Conservation (phyloP, 2,329 filamentous ascomycete genomes). For the Colletotrichum euphorbiae region DNA sequence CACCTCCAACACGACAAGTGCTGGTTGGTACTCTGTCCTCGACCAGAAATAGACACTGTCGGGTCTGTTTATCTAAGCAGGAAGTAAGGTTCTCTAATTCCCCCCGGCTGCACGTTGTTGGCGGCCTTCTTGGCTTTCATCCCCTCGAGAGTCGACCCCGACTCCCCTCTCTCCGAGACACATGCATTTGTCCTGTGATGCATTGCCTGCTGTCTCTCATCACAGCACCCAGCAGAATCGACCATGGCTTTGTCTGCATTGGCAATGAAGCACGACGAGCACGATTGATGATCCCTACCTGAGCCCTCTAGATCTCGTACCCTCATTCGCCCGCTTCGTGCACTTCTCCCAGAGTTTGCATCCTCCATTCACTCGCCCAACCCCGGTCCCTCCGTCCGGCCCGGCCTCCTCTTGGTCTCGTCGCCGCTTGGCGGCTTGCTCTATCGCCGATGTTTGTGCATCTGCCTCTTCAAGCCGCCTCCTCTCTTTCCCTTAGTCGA, state of each 20-base stretch:
- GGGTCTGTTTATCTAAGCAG: too few relatives aligned
- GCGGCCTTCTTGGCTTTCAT: constrained; percentile 1
- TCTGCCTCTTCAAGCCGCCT: constrained; percentile 18
- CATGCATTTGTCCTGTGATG: not conserved
- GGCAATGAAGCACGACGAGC: constrained; percentile 9
- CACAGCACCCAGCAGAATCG: constrained; percentile 1
- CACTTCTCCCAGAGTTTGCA: constrained; percentile 7
- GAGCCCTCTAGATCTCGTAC: not conserved
- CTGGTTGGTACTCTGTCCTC: not conserved
- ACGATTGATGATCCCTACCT: constrained; percentile 15
- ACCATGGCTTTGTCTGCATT: constrained; percentile 10
- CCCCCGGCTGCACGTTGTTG: not conserved
- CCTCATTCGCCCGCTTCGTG: constrained; percentile 2
- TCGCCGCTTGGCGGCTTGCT: constrained; percentile 24
- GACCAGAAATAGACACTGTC: not conserved
- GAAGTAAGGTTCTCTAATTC: not conserved
- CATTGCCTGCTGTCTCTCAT: constrained; percentile 8
- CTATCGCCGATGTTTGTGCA: constrained; percentile 24
- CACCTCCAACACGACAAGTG: constrained; percentile 22
- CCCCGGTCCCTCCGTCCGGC: constrained; percentile 17
- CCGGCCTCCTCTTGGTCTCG: constrained; percentile 29
- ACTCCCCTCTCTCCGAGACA: not conserved
- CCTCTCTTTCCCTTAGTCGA: not conserved
- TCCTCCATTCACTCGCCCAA: not conserved
- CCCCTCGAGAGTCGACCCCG: constrained; percentile 9